Evolutionary conservation across 2,329 filamentous ascomycete species (phyloP).

Genomic region (Aaosphaeria arxii): DNA sequence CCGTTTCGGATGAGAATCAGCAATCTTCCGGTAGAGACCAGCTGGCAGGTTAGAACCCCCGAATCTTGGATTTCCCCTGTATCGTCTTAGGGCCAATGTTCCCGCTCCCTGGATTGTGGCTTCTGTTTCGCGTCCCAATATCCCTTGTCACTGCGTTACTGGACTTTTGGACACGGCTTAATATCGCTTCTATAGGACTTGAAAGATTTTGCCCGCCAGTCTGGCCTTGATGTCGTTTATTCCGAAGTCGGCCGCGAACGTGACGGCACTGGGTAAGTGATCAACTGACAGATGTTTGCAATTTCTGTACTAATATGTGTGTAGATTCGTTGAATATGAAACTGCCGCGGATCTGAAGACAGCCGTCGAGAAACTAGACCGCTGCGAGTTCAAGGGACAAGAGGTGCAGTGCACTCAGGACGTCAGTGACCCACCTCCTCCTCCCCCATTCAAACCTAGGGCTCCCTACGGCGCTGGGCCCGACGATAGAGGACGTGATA

Average conservation of each 20-base stretch:
- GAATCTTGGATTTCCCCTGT: conserved; percentile 42
- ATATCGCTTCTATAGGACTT: conserved; percentile 86
- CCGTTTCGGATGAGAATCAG: conserved; percentile 96
- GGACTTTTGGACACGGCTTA: conserved; percentile 62
- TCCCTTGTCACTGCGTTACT: conserved; percentile 18
- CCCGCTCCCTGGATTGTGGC: conserved; percentile 38
- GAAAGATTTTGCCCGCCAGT: conserved; percentile 98
- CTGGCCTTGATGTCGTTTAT: conserved; percentile 95
- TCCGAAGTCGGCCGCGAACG: conserved; percentile 92
- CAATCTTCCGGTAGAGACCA: conserved; percentile 96
- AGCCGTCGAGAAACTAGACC: conserved; percentile 92
- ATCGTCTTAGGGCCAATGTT: conserved; percentile 32
- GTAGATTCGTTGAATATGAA: conserved; percentile 96
- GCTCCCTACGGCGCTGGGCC: conserved; percentile 29
- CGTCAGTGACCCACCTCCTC: conserved; percentile 53
- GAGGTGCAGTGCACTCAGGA: conserved; percentile 83
- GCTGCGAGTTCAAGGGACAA: conserved; percentile 86
- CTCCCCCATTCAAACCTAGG: conserved; percentile 34
- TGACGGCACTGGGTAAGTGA: conserved; percentile 82
- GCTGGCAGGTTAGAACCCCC: conserved; percentile 97
- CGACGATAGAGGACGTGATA: conserved; percentile 70
- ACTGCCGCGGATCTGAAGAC: conserved; percentile 83
- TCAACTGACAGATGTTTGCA: neutral
- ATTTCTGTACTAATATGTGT: conserved; percentile 13
- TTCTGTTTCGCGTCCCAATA: conserved; percentile 27